A percentile compares a stretch with the other conserved stretches of the same genome.
Evolutionary conservation across 371 early-diverging fungal genomes (phyloP).

Genomic region (Zopfochytrium polystomum): DNA sequence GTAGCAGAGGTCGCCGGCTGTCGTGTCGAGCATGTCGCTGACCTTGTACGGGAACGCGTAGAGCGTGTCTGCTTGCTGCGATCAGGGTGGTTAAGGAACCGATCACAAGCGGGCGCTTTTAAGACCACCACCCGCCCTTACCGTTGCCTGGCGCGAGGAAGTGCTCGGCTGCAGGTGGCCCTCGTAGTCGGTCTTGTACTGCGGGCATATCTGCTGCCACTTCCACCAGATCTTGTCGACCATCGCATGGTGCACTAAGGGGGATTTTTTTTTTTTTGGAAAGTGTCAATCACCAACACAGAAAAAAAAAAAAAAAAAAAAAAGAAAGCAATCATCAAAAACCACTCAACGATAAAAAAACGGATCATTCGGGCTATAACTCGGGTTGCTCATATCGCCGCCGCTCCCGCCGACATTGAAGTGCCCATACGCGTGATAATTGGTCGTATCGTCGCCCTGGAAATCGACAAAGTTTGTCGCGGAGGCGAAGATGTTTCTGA

Average conservation of each 20-base stretch:
- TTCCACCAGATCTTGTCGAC: slow-evolving; percentile 14
- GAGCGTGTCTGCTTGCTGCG: too few species aligned
- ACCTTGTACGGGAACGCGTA: too few species aligned
- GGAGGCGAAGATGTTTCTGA: not conserved
- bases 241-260: slow-evolving; percentile 1
- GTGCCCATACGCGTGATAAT: slow-evolving; percentile 19
- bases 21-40: slow-evolving; percentile 16
- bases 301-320: too few species aligned
- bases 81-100: too few species aligned
- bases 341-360: slow-evolving; percentile 14
- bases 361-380: slow-evolving; percentile 17
- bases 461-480: slow-evolving; percentile 15
- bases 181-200: not conserved
- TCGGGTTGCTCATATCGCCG: slow-evolving; percentile 18
- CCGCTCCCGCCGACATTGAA: slow-evolving; percentile 6
- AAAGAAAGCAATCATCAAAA: not conserved
- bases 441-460: slow-evolving; percentile 13
- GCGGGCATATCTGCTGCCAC: slow-evolving; percentile 5
- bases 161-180: slow-evolving; percentile 1
- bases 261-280: not conserved
- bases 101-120: too few species aligned
- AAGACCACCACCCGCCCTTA: too few species aligned
- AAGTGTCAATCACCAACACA: too few species aligned
- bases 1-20: slow-evolving; percentile 20
- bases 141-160: not conserved